Conservation (phyloP, 2,329 filamentous ascomycete species). For the Immersiporthe knoxdaviesiana region DNA sequence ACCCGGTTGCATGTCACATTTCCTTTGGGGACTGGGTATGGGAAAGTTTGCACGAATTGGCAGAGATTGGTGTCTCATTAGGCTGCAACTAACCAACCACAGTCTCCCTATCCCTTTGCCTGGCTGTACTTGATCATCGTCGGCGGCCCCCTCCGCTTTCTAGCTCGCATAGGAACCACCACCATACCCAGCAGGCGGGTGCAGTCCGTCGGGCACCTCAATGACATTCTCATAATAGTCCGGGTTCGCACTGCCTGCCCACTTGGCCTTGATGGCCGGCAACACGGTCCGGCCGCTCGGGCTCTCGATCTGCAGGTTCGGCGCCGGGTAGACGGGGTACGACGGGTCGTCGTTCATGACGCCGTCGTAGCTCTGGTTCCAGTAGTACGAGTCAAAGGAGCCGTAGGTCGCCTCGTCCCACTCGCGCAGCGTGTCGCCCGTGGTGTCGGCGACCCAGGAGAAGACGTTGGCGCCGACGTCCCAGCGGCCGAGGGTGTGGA, state of each 20-base stretch:
- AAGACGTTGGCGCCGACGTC: conserved; percentile 76
- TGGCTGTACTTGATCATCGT: no score
- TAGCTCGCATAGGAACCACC: conserved; percentile 7
- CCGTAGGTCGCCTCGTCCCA: conserved; percentile 27
- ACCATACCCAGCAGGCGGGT: conserved; percentile 34
- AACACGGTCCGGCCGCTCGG: conserved; percentile 33
- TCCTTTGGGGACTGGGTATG: background rate
- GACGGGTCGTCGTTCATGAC: conserved; percentile 34
- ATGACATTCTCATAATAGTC: conserved; percentile 36
- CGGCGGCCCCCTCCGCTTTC: background rate
- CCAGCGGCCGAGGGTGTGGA: conserved; percentile 71
- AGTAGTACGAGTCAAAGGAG: conserved; percentile 22
- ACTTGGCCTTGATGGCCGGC: conserved; percentile 31
- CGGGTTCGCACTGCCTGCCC: conserved; percentile 33
- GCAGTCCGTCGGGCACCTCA: conserved; percentile 36
- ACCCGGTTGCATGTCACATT: background rate
- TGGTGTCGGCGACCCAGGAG: conserved; percentile 61
- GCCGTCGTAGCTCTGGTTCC: conserved; percentile 37
- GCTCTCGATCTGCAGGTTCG: conserved; percentile 35
- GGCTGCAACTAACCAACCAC: background rate
- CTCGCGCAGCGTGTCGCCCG: conserved; percentile 52
- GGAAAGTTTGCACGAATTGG: background rate
- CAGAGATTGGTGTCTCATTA: background rate
- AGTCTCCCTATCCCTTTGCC: background rate
- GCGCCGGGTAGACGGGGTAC: conserved; percentile 34